Conservation (phyloP, 2,329 filamentous ascomycete genomes). For the Fusarium xyrophilum region DNA sequence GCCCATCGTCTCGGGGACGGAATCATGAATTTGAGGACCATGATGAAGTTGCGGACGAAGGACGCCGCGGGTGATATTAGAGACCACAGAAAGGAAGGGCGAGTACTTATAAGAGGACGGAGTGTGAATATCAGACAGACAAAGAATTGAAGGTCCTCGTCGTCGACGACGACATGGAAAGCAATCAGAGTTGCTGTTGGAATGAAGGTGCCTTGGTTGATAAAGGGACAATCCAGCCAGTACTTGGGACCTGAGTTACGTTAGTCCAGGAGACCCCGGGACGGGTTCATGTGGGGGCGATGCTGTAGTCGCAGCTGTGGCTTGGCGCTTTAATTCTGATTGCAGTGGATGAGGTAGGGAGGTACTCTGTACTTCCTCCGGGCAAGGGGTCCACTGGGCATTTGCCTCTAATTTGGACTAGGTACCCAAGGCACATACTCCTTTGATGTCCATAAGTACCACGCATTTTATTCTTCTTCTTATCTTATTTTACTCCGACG, state of each 20-base stretch:
- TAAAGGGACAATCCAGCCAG: slow-evolving; percentile 13
- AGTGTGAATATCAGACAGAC: slow-evolving; percentile 1
- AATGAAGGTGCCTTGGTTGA: slow-evolving; percentile 20
- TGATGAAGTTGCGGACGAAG: slow-evolving; percentile 31
- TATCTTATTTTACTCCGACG: neutral
- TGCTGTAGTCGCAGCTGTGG: slow-evolving; percentile 15
- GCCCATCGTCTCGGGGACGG: slow-evolving; percentile 43
- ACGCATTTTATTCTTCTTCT: neutral
- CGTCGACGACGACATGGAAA: slow-evolving; percentile 19
- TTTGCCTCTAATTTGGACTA: slow-evolving; percentile 14
- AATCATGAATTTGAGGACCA: slow-evolving; percentile 39
- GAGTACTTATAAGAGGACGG: slow-evolving; percentile 11
- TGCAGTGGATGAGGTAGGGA: slow-evolving; percentile 2
- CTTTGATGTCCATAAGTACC: neutral
- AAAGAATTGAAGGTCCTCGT: slow-evolving; percentile 1
- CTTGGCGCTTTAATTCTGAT: slow-evolving; percentile 18
- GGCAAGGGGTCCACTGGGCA: slow-evolving; percentile 17
- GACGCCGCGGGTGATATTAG: slow-evolving; percentile 22
- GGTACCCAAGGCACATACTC: too few species aligned
- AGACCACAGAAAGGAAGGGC: slow-evolving; percentile 8
- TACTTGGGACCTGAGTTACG: neutral
- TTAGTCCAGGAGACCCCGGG: slow-evolving; percentile 24
- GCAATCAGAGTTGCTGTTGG: slow-evolving; percentile 25
- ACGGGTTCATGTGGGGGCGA: slow-evolving; percentile 24
- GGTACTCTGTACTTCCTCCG: slow-evolving; percentile 13